Base-by-base conservation (phyloP, 768 basidiomycete genomes). In the Amanita rubescens region DNA sequence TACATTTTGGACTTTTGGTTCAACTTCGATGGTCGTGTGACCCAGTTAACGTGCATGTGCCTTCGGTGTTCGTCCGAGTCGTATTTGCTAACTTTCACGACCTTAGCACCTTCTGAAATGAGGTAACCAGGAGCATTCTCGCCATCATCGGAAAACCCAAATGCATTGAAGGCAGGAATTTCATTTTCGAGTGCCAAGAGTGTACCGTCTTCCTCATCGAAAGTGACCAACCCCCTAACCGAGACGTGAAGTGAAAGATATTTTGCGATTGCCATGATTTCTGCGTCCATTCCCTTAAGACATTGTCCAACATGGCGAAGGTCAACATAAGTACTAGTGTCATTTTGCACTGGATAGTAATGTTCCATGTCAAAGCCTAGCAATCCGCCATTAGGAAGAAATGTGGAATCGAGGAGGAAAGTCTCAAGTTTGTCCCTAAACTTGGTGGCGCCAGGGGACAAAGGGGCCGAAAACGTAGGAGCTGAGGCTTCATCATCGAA, bases 321-420 rank as follows among this genome's bases (percentile, higher is more conserved):
- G 7, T 50, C 11, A n/a, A 50, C n/a, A 11, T 22, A 20, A 5
- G 49, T 5, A 22, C 34, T 24, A 17, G 22, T 3, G 33, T 6
- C 3, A 30, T 30, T 32, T 24, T 14, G 22, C 20, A 70, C 53
- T 1, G 70, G 69, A 46, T 76, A 75, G 24, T 62, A 56, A 53
- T 72, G 65, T 2, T 57, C 27, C 27, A 30, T 4, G 27, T 30
- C 27, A 8, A 30, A 70, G 2, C 66, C 71, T 10, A 76, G 54
- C 11, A 62, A 57, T 5, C 69, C 70, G 3, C 72, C 71, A 0
- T 58, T 24, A 0, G 67, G 67, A 12, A 72, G 59, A 42, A 71
- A 66, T 1, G 35, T 22, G 1, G 62, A 53, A 25, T 69, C 61
- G 3, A 51, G 39, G 32, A 69, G 62, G 34, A 69, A 64, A 27